These are phyloP conservation scores for Cyamopsis tetragonoloba DNA, from an alignment of 306 rosid genomes.

Conservation along the genomic window DNA sequence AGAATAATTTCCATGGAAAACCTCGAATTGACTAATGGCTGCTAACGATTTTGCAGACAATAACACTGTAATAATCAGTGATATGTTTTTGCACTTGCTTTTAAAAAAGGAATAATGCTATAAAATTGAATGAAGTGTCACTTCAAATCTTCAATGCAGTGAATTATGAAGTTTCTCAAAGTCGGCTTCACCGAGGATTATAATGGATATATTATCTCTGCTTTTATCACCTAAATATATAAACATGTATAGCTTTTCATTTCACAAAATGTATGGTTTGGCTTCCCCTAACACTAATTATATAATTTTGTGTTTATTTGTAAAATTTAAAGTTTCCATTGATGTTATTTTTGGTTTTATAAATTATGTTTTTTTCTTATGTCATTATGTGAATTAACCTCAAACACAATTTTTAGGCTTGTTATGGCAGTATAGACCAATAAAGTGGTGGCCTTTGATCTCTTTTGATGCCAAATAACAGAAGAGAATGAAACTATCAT, in stretches of 20 bases:
- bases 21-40: not conserved
- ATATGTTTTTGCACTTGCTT: no score
- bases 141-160: not conserved
- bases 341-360: not conserved
- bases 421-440: not conserved
- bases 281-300: not conserved
- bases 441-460: constrained; percentile 11
- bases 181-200: not conserved
- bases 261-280: not conserved
- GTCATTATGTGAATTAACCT: constrained; percentile 2
- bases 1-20: not conserved
- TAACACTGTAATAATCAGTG: not conserved
- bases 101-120: not conserved
- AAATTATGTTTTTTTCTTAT: constrained; percentile 7
- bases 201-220: not conserved
- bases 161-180: not conserved
- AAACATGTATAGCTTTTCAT: no score
- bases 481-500: constrained; percentile 32
- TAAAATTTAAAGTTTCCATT: not conserved
- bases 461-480: constrained; percentile 23
- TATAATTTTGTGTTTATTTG: not conserved
- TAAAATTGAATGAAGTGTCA: not conserved
- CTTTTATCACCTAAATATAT: no score
- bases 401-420: not conserved
- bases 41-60: not conserved